Conservation (phyloP, 345 rosid genomes). For the Alliaria petiolata region DNA sequence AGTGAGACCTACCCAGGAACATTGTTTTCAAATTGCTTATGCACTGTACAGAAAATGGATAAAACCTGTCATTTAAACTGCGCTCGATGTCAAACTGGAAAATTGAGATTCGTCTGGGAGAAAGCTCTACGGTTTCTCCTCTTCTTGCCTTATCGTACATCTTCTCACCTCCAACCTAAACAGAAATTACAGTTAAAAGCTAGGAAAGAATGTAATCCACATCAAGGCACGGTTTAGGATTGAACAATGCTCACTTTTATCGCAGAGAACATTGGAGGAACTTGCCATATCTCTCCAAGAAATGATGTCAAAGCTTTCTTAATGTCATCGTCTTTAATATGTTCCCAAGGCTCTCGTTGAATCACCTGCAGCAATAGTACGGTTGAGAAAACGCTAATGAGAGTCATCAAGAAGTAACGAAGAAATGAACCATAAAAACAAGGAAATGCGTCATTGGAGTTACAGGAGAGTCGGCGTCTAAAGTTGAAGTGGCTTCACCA, state of each 20-base stretch:
- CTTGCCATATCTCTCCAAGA: conserved; percentile 98
- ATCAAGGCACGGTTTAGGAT: not conserved
- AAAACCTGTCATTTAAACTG: conserved; percentile 82
- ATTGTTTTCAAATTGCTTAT: not conserved
- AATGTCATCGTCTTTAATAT: conserved; percentile 75
- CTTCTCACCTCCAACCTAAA: conserved; percentile 89
- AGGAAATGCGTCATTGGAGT: conserved; percentile 23
- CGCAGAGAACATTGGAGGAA: conserved; percentile 99
- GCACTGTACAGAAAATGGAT: not conserved
- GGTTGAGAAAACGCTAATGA: conserved; percentile 1
- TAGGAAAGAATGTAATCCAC: not conserved
- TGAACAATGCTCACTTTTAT: conserved; percentile 66
- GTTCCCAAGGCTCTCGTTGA: conserved; percentile 97
- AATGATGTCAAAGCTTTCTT: conserved; percentile 74
- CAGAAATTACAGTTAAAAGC: not conserved
- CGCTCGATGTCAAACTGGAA: conserved; percentile 80
- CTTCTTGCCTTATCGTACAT: conserved; percentile 97
- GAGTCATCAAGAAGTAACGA: not conserved
- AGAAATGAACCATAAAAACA: conserved; percentile 11
- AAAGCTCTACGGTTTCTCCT: conserved; percentile 86
- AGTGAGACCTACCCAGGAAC: not conserved
- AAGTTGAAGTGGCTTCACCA: conserved; percentile 97
- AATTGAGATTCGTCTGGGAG: conserved; percentile 86
- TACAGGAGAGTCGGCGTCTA: conserved; percentile 97
- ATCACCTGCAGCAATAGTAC: conserved; percentile 53